Evolutionary conservation across 345 rosid species (phyloP), one percentile per base, ranked within the genome.

Genomic region (Rhizophora apiculata): DNA sequence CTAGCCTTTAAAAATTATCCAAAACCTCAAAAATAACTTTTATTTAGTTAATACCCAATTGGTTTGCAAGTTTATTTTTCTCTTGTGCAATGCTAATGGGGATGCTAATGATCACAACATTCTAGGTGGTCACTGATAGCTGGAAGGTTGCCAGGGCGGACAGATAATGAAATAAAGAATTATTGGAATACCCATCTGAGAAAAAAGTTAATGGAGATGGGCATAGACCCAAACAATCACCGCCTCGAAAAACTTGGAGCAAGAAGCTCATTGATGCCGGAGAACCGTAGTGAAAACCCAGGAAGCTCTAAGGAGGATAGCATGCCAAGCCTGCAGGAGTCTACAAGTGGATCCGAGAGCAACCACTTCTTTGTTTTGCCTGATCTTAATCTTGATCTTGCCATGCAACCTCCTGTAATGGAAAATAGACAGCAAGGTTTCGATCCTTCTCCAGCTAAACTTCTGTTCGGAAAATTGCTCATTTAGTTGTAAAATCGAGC

Each of bases 101-200:
- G 0, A 11, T 43, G 3, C 49, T 22, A 16, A 55, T 55, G 1
- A 26, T 55, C 11, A 22, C 30, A 55, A 55, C 60, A 15, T 21
- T 39, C 61, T 37, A 79, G 80, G 72, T 75, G 82, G 82, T 72
- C 82, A 20, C 59, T 79, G 31, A 75, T 79, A 24, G 80, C 77
- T 2, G 82, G 82, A 72, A 72, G 82, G 31, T 64, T 79, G 51
- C 82, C 82, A 10, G 82, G 82, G 49, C 72, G 77, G 58, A 79
- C 82, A 0, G 82, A 75, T 24, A 75, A 75, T 27, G 82, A 79
- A 72, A 77, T 79, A 65, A 79, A 79, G 74, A 79, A 75, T 62
- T 72, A 79, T 62, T 79, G 82, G 79, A 79, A 79, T 53, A 75
- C 82, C 3, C 80, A 72, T 67, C 58, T 79, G 34, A 75, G 72